These are phyloP conservation scores for Mycena polygramma DNA, from an alignment of 768 basidiomycete genomes.

Conservation along the genomic window DNA sequence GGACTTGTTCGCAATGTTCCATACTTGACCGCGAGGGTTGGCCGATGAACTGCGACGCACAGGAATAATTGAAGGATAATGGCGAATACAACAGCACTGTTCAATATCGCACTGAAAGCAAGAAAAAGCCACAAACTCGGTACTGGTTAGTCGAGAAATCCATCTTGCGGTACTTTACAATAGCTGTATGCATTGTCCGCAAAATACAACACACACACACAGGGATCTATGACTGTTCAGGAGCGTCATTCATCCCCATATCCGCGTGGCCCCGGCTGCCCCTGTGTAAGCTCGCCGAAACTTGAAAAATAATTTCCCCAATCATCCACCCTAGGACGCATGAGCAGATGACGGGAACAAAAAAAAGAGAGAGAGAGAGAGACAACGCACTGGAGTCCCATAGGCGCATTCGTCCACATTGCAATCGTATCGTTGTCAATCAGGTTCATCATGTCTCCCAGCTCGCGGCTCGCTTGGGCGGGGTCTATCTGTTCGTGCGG, in stretches of 20 bases:
- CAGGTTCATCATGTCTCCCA: conserved; percentile 19
- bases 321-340: not conserved
- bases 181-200: no score
- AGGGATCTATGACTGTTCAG: no score
- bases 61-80: no score
- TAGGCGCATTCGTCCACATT: conserved; percentile 7
- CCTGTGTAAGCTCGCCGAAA: not conserved
- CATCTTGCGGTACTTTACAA: no score
- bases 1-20: no score
- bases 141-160: no score
- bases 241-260: not conserved
- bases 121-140: no score
- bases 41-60: no score
- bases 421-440: conserved; percentile 16
- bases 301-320: not conserved
- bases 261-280: not conserved
- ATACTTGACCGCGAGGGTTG: no score
- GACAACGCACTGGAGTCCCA: not conserved
- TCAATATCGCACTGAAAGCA: no score
- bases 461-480: conserved; percentile 5
- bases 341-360: not conserved
- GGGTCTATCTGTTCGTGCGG: not conserved
- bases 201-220: no score
- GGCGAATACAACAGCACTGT: no score
- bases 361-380: not conserved